Evolutionary conservation across 2,329 filamentous ascomycete species (phyloP), one percentile per base, ranked within the genome.

Genomic region (Neofusicoccum cordaticola): DNA sequence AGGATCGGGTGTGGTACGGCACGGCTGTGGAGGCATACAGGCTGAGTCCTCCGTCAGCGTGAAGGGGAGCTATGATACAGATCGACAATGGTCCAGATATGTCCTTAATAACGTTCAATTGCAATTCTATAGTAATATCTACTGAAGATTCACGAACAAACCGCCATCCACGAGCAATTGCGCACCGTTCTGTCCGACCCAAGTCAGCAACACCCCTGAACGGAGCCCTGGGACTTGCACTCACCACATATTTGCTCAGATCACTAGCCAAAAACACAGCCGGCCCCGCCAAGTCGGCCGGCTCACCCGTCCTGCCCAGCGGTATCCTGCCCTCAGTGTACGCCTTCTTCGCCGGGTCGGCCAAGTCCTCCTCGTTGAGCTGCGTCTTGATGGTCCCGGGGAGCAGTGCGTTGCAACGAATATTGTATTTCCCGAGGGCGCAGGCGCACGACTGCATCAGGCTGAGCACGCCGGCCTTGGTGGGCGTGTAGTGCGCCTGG

Each of bases 111-210:
- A 62, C 13, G 19, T 4, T 48, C 4, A 4, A 15, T 22, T 42
- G 41, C 2, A 4, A n/a, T 62, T 35, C 15, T 8, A 15, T 3
- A 42, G n/a, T 31, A 19, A 15, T 42, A n/a, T 45, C 69, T 78
- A 94, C 77, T 95, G 92, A 70, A 96, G 80, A 77, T 96, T 96
- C 15, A 96, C 93, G 82, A 95, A 97, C 67, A 94, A 76, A 0
- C 93, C 93, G 11, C 93, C 93, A 77, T 97, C 93, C 13, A 97
- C 93, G 67, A 97, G 76, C 69, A 97, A 73, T 77, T 95, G 91
- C 15, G 92, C 89, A 0, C 92, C 92, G 66, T 88, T 94, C 79
- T 83, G 63, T 8, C 35, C n/a, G 9, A 17, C 35, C 34, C 17
- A 53, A 22, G 63, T 56, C 51, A 9, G 6, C 17, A 60, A 57